Conservation (phyloP, 306 rosid genomes). For the Quercus alba region DNA sequence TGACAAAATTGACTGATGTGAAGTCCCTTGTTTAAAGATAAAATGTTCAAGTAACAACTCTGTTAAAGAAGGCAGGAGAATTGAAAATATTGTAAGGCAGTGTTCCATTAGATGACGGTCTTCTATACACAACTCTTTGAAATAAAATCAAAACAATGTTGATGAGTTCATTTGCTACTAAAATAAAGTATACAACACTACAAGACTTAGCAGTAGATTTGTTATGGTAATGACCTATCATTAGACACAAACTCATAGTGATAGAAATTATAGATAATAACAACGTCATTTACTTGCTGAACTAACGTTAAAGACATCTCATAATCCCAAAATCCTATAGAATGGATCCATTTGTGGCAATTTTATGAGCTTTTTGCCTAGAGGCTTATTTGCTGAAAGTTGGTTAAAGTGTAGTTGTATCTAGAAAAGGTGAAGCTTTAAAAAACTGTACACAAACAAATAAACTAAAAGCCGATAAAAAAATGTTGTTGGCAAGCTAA, state of each 20-base stretch:
- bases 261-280: background rate
- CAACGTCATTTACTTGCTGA: background rate
- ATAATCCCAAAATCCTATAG: background rate
- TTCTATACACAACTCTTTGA: background rate
- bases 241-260: background rate
- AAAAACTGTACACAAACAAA: no score
- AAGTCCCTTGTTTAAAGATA: background rate
- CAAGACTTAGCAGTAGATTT: background rate
- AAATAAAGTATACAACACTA: background rate
- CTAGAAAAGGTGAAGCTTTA: no score
- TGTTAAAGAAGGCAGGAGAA: background rate
- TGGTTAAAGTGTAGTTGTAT: no score
- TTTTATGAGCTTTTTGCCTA: no score
- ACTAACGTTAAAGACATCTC: background rate
- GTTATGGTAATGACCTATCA: no score
- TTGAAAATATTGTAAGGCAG: background rate
- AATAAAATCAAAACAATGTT: background rate
- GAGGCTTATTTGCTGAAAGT: no score
- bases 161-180: background rate
- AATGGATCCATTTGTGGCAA: background rate
- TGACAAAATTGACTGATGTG: background rate
- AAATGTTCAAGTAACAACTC: background rate
- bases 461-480: no score
- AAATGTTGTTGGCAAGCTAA: no score
- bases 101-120: no score